These are phyloP conservation scores for Eurotiales sp. DNA, from an alignment of 2,329 filamentous ascomycete species.

Conservation along the genomic window DNA sequence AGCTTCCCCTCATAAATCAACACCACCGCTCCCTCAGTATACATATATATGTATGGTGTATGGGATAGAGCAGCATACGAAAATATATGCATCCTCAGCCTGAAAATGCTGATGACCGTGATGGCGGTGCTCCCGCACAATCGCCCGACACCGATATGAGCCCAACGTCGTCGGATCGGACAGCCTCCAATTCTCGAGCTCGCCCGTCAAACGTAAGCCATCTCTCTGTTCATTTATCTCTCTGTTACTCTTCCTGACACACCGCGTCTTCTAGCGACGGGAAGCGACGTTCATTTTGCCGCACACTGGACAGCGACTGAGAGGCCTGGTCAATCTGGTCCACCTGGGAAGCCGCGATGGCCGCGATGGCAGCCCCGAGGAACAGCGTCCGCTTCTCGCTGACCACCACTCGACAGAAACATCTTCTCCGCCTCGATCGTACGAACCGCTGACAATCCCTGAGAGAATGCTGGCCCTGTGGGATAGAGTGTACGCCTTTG, in stretches of 20 bases:
- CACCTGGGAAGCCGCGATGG: constrained; percentile 61
- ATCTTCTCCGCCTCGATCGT: constrained; percentile 13
- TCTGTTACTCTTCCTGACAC: no score
- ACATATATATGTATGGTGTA: no score
- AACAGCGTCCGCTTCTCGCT: constrained; percentile 31
- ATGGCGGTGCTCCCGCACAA: neutral
- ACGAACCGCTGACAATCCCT: constrained; percentile 18
- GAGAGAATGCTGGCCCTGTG: constrained; percentile 33
- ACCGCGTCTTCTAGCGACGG: constrained; percentile 62
- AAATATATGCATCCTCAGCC: neutral
- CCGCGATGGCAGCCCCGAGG: constrained; percentile 36
- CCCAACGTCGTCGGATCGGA: constrained; percentile 1
- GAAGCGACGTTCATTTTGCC: constrained; percentile 87
- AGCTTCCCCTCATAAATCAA: no score
- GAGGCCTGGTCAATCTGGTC: constrained; percentile 75
- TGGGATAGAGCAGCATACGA: neutral
- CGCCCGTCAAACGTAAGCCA: constrained; percentile 29
- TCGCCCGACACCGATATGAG: constrained; percentile 5
- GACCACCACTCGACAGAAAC: neutral
- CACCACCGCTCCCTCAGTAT: no score
- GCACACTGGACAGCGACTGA: constrained; percentile 77
- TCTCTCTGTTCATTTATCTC: neutral
- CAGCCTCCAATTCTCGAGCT: neutral
- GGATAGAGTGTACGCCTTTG: constrained; percentile 54
- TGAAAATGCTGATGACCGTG: neutral